These are phyloP conservation scores for Paecilomyces niveus DNA, from an alignment of 2,329 filamentous ascomycete genomes.

Conservation along the genomic window DNA sequence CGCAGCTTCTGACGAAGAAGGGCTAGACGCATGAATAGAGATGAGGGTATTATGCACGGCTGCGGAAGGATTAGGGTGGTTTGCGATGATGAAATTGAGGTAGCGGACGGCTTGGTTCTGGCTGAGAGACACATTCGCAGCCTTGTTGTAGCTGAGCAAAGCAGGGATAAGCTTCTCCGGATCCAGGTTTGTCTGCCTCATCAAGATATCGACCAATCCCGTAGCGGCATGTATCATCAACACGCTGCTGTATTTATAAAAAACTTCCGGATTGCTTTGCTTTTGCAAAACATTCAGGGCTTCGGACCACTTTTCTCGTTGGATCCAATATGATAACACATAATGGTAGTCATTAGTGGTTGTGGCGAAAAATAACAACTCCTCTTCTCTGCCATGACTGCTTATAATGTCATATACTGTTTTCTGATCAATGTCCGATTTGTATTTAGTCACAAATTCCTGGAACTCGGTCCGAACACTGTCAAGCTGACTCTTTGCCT, in stretches of 20 bases:
- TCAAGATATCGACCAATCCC: constrained; percentile 89
- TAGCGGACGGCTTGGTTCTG: constrained; percentile 93
- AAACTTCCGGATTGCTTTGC: constrained; percentile 85
- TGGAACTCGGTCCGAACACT: constrained; percentile 72
- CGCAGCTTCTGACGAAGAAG: constrained; percentile 74
- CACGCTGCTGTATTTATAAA: constrained; percentile 96
- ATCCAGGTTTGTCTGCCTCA: constrained; percentile 80
- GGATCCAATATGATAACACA: constrained; percentile 93
- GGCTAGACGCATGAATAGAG: constrained; percentile 85
- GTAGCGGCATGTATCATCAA: constrained; percentile 81
- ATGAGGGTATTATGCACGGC: constrained; percentile 96
- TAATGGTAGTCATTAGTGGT: constrained; percentile 88
- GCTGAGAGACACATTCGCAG: constrained; percentile 55
- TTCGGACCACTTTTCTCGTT: constrained; percentile 85
- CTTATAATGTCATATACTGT: constrained; percentile 94
- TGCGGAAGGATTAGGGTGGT: constrained; percentile 68
- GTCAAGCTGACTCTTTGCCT: constrained; percentile 61
- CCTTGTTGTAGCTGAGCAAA: constrained; percentile 83
- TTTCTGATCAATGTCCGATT: constrained; percentile 77
- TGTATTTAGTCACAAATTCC: constrained; percentile 80
- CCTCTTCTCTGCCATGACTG: constrained; percentile 88
- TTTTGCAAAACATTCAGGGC: constrained; percentile 83
- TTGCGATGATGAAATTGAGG: constrained; percentile 83
- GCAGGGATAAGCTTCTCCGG: constrained; percentile 86
- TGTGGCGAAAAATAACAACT: constrained; percentile 85